Base-by-base conservation (phyloP, 2,329 filamentous ascomycete genomes). In the Nannizzia gypsea region DNA sequence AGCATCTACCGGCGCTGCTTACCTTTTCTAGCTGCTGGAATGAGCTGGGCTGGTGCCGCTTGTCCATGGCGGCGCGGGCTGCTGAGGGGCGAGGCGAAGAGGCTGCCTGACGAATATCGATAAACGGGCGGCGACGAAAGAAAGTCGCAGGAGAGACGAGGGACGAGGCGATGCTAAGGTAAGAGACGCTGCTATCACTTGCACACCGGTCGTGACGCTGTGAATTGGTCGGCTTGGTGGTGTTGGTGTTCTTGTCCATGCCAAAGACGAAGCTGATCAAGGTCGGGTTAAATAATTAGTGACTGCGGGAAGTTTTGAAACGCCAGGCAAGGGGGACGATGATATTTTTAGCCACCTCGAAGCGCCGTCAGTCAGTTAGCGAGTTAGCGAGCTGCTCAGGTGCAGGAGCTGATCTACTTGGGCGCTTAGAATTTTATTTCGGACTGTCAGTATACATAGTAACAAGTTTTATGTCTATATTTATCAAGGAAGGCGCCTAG, bases 1-100 rank as follows among this genome's bases (percentile, higher is more conserved):
- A n/a, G n/a, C n/a, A n/a, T n/a, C 8, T 48, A 13, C 20, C 8
- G 13, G 20, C 3, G 17, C 8, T 20, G 9, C 40, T 24, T 68
- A 78, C 76, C 75, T 92, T 99, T 77, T 99, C 93, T 73, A 97
- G 83, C 84, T 97, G 93, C 82, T 97, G 92, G 80, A 99, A 99
- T 63, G 92, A 97, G 78, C 88, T 95, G 60, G 92, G 91, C 70
- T 96, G 90, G 70, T 88, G 81, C 74, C 95, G 89, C 71, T 89
- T 88, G 76, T 96, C 92, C 92, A 97, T 97, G 34, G 38, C 54
- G 61, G 15, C 24, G 20, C 55, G 24, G 5, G 59, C 57, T 24
- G 61, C 57, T 17, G 60, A 24, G 48, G 55, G 59, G 24, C 42
- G 52, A n/a, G 31, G 2, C 9, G 31, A 36, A 36, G 26, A 15